Evolutionary conservation across 345 rosid species (phyloP), one percentile per base, ranked within the genome.

Genomic region (Theobroma cacao): DNA sequence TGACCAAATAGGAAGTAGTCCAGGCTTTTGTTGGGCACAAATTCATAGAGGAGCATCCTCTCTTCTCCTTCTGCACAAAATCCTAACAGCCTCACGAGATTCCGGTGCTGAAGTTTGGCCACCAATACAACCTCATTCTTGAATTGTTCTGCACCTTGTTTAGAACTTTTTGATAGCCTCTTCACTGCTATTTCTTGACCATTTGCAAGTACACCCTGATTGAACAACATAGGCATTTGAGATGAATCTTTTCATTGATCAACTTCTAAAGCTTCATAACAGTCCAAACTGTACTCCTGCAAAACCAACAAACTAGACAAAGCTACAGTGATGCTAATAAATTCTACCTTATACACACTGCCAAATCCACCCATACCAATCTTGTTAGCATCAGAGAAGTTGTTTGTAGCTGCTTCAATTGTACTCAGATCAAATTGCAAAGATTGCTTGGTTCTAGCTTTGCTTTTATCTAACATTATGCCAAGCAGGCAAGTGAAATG

Each of bases 351-450:
- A 30, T 73, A 79, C 24, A 79, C 78, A 8, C 28, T 63, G 31
- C 81, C 81, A 72, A 78, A 78, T 72, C 81, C 81, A 47, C 77
- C 81, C 43, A 22, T 43, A 31, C 81, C 81, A n/a, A 78, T 66
- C 61, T 48, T 78, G 50, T 78, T 72, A 36, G 47, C 53, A 7
- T 60, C 81, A 3, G 76, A 48, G 63, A 78, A 78, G 7, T 59
- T 69, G 68, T 56, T 13, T 33, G 81, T 78, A 2, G 77, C 77
- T 45, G 76, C 61, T 72, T 72, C 60, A 50, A 78, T 78, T 5
- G 64, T 33, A 1, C 34, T 48, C 14, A 78, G 40, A 34, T 59
- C 81, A 48, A 58, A 78, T 62, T 61, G 81, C 30, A 78, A 41
- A 9, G 81, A 72, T 3, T 78, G 28, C 24, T n/a, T 73, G 43